Evolutionary conservation across 305 asterid genomes (phyloP).

Genomic region (Rubia peregrina): DNA sequence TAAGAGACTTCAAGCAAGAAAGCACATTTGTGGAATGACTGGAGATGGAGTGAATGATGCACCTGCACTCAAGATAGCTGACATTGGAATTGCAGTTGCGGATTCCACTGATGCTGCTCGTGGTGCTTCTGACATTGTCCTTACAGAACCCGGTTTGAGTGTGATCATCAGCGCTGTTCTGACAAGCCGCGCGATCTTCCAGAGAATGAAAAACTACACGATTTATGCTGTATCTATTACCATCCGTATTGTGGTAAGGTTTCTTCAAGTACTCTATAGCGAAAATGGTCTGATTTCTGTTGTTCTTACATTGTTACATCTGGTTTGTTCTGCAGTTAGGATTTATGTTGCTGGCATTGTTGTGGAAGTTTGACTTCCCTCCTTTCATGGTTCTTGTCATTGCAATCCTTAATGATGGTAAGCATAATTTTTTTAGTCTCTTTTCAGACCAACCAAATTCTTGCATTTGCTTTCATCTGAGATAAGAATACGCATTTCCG

Average conservation of each 20-base stretch:
- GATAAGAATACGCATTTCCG: neutral
- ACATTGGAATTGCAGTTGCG: conserved; percentile 56
- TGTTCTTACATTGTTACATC: conserved; percentile 8
- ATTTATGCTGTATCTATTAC: conserved; percentile 58
- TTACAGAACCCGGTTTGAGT: conserved; percentile 52
- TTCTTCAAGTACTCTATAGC: neutral
- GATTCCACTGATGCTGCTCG: conserved; percentile 60
- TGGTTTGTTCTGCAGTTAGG: conserved; percentile 21
- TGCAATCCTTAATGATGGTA: conserved; percentile 24
- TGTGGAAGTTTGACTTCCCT: conserved; percentile 24
- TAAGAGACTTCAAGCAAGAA: conserved; percentile 39
- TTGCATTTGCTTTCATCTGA: neutral
- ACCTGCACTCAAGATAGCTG: conserved; percentile 59
- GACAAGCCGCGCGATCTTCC: conserved; percentile 59
- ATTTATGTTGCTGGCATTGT: conserved; percentile 20
- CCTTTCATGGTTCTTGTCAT: conserved; percentile 22
- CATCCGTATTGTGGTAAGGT: conserved; percentile 53
- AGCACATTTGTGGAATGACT: conserved; percentile 58
- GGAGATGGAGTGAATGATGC: conserved; percentile 64
- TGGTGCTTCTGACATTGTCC: conserved; percentile 53
- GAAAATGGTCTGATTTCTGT: neutral
- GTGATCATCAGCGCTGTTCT: conserved; percentile 55
- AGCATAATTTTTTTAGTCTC: neutral
- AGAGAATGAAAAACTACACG: conserved; percentile 57
- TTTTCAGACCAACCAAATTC: neutral